Evolutionary conservation across 164 flowering plant species (phyloP), one percentile per base, ranked within the genome.

Genomic region (Stephania cephalantha): DNA sequence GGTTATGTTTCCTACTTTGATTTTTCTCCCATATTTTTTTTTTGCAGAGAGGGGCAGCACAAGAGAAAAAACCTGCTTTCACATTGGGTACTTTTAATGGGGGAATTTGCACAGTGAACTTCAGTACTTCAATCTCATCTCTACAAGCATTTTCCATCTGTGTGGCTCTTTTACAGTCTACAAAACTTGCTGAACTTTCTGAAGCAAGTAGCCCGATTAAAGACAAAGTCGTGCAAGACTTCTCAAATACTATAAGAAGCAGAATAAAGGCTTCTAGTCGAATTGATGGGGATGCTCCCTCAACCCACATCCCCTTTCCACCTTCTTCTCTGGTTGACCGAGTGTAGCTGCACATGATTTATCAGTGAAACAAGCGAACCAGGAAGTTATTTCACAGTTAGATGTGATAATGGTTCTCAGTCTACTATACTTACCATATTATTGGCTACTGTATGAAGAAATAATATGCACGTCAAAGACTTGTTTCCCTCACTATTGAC

Each of bases 121-220:
- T 87, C 78, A 78, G 81, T 74, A 31, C 88, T 17, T 79, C 89
- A 11, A 77, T 95, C 71, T 83, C 97, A 74, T 73, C 82, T 17
- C 72, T 95, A 46, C 95, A 92, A 83, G 97, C 95, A 22, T 92
- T 92, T 84, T 89, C 90, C 79, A 85, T 91, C n/a, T 85, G 86
- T 70, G 83, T 89, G 12, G 87, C 94, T n/a, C 71, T 88, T 73
- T 12, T 89, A 61, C 85, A 85, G 76, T 73, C 87, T 76, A 80
- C 80, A 46, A 81, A 78, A 25, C 78, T 76, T 6, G 68, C 76
- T 46, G 77, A 79, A 70, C 76, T 78, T 52, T 72, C 83, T 2
- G 86, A 79, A 75, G 29, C 45, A 46, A 75, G 78, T 12, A 73
- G 44, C 71, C 61, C 70, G 30, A 65, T 72, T 12, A 81, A 81